Evolutionary conservation across 2,329 filamentous ascomycete species (phyloP).

Genomic region (Fusarium verrucosum): DNA sequence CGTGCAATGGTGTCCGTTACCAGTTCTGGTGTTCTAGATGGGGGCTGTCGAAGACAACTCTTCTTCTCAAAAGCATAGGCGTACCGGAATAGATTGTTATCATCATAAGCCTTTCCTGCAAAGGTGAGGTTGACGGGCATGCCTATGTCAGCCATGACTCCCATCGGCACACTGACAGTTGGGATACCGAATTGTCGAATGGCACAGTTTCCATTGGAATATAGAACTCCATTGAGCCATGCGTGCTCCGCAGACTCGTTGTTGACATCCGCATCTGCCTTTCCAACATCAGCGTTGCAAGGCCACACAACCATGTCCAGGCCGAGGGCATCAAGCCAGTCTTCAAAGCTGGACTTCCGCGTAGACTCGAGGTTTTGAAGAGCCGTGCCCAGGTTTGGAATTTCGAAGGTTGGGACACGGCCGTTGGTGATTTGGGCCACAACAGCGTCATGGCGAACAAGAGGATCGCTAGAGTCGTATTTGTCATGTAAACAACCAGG

Average conservation of each 20-base stretch:
- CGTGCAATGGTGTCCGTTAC: neutral
- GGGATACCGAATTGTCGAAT: neutral
- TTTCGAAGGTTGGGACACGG: neutral
- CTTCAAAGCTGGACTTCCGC: neutral
- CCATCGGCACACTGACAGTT: neutral
- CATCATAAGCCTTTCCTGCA: neutral
- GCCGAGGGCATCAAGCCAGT: neutral
- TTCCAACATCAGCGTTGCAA: conserved; percentile 2
- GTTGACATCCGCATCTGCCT: neutral
- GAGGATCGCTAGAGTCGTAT: neutral
- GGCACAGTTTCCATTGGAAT: neutral
- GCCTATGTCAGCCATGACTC: neutral
- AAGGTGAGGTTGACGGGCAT: conserved; percentile 11
- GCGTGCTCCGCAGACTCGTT: neutral
- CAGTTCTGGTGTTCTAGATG: neutral
- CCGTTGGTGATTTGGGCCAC: neutral
- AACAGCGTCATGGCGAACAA: conserved; percentile 3
- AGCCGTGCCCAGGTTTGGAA: neutral
- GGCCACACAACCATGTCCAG: neutral
- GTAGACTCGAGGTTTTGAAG: neutral
- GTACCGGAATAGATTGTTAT: conserved; percentile 3
- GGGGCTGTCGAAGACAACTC: neutral
- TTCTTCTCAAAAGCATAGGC: neutral
- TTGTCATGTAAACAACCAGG: neutral
- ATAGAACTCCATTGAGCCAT: conserved; percentile 1